phyloP scores from a whole-genome alignment of 2,329 filamentous ascomycete genomes.

The Phyllosticta citriasiana region DNA sequence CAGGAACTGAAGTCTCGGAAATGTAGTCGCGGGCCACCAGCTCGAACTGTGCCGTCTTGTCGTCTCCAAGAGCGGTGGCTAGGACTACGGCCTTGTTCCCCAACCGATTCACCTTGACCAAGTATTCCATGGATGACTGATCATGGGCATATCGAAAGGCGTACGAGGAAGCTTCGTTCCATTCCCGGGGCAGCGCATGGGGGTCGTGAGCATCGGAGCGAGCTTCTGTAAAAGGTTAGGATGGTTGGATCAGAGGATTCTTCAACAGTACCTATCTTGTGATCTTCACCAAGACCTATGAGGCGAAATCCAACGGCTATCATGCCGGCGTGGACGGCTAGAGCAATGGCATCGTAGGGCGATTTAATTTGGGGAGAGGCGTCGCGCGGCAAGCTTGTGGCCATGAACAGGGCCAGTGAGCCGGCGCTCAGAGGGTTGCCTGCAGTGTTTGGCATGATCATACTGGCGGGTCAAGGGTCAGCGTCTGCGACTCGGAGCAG shows the following conservation, averaged over 20 bases:
- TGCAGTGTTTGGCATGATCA: slow-evolving; percentile 6
- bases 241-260: slow-evolving; percentile 1
- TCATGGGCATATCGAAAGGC: slow-evolving; percentile 80
- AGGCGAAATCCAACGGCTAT: slow-evolving; percentile 69
- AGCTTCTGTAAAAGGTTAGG: slow-evolving; percentile 36
- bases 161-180: slow-evolving; percentile 67
- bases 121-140: slow-evolving; percentile 74
- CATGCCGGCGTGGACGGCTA: slow-evolving; percentile 80
- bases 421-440: slow-evolving; percentile 32
- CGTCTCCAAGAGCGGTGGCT: slow-evolving; percentile 68
- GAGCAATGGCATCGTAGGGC: slow-evolving; percentile 71
- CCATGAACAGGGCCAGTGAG: slow-evolving; percentile 35
- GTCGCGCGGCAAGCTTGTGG: slow-evolving; percentile 31
- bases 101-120: slow-evolving; percentile 72
- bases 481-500: background rate
- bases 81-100: slow-evolving; percentile 77
- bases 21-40: slow-evolving; percentile 65
- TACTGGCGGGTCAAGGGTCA: background rate
- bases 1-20: slow-evolving; percentile 49
- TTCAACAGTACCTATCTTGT: slow-evolving; percentile 50
- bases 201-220: slow-evolving; percentile 46
- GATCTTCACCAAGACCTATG: slow-evolving; percentile 74
- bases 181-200: slow-evolving; percentile 60
- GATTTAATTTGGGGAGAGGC: slow-evolving; percentile 45
- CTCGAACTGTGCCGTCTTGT: slow-evolving; percentile 72